These are phyloP conservation scores for Solanum appendiculatum DNA, from an alignment of 257 asterid genomes.

Conservation along the genomic window DNA sequence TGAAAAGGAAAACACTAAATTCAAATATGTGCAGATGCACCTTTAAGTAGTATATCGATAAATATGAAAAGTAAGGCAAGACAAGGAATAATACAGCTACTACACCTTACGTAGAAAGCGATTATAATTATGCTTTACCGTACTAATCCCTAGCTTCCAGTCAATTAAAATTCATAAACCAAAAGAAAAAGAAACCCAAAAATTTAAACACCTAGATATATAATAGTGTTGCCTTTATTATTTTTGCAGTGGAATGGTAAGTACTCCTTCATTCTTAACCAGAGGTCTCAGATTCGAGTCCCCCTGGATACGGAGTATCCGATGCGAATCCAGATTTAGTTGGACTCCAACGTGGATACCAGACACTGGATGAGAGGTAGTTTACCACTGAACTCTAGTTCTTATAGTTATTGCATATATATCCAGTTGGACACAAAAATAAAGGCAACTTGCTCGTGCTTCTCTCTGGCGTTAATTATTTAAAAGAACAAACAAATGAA, in stretches of 20 bases:
- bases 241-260: not conserved
- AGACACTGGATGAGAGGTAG: no score
- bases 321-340: no score
- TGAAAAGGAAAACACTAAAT: not conserved
- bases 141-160: not conserved
- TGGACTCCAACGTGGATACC: not conserved
- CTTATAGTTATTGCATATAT: not conserved
- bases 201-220: not conserved
- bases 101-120: not conserved
- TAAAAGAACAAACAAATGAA: not conserved
- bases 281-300: no score
- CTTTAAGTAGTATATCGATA: not conserved
- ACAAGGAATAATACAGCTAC: not conserved
- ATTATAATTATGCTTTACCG: not conserved
- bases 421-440: not conserved
- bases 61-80: not conserved
- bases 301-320: not conserved
- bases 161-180: not conserved
- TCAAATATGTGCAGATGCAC: not conserved
- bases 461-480: not conserved
- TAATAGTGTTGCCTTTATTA: not conserved
- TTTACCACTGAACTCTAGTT: not conserved
- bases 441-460: not conserved
- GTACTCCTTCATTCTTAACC: not conserved
- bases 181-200: not conserved